Percentiles rank a stretch among this genome's conserved stretches.
phyloP scores from a whole-genome alignment of 2,329 filamentous ascomycete species.

The Stemphylium lycopersici region DNA sequence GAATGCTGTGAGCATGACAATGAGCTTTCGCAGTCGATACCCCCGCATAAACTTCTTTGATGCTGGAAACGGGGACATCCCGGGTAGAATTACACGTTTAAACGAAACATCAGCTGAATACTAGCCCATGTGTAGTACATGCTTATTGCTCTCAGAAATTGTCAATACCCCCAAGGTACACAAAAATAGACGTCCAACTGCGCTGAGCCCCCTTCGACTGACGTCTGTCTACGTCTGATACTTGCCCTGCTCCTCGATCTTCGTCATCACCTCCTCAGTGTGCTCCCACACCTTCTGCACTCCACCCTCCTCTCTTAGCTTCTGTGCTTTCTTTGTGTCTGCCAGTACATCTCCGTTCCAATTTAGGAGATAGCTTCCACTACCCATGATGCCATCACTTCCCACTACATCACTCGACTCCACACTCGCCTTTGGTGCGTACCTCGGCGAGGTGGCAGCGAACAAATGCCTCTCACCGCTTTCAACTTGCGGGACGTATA shows the following conservation, averaged over 20 bases:
- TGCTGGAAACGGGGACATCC: too few species aligned
- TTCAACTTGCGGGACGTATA: conserved; percentile 32
- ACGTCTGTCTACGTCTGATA: background rate
- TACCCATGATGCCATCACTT: conserved; percentile 31
- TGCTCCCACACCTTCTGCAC: conserved; percentile 40
- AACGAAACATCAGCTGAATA: too few species aligned
- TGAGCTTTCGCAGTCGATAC: background rate
- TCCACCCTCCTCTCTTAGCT: conserved; percentile 30
- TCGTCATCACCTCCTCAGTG: conserved; percentile 40
- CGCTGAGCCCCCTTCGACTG: background rate
- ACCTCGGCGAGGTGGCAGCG: conserved; percentile 34
- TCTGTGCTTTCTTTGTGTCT: conserved; percentile 23
- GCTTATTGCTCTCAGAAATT: too few species aligned
- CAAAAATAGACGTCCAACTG: background rate
- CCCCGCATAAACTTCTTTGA: too few species aligned
- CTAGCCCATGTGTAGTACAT: too few species aligned
- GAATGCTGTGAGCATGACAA: background rate
- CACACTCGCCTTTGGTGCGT: conserved; percentile 23
- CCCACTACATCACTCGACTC: conserved; percentile 21
- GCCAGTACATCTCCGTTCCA: conserved; percentile 31
- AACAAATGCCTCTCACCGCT: conserved; percentile 45
- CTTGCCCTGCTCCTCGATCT: conserved; percentile 22
- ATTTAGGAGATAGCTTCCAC: conserved; percentile 34
- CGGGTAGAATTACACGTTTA: too few species aligned
- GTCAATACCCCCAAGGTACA: background rate